These are phyloP conservation scores for Amniculicola lignicola DNA, from an alignment of 495 filamentous ascomycete genomes.

Conservation along the genomic window DNA sequence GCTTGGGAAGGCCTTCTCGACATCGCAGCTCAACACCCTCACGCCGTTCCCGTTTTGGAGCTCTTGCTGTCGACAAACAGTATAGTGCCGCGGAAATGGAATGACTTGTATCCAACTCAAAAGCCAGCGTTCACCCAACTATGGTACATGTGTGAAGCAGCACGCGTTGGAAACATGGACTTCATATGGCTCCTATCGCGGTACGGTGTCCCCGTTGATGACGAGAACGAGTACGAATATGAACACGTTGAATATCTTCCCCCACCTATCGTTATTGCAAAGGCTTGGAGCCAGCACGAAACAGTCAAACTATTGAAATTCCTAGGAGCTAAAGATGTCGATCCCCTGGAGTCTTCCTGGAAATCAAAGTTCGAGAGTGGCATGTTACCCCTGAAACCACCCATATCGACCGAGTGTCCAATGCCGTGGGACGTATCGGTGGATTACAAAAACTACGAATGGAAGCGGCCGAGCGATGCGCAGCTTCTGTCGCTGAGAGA, in stretches of 20 bases:
- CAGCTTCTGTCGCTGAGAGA: too few relatives aligned
- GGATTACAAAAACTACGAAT: too few relatives aligned
- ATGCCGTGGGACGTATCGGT: too few relatives aligned
- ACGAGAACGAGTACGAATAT: neutral
- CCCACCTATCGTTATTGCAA: neutral
- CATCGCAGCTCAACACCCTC: neutral
- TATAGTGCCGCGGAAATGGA: too few relatives aligned
- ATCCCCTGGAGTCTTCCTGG: neutral
- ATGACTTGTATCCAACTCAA: too few relatives aligned
- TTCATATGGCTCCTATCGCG: neutral
- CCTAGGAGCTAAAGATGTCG: neutral
- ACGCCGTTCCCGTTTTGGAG: neutral
- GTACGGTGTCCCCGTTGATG: neutral
- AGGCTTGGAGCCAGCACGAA: neutral
- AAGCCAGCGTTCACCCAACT: too few relatives aligned
- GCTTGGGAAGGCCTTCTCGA: neutral
- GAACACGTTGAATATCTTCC: neutral
- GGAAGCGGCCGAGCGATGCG: too few relatives aligned
- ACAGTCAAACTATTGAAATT: neutral
- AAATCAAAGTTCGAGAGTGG: neutral
- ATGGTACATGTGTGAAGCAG: neutral
- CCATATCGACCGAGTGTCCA: too few relatives aligned
- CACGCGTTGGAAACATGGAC: neutral
- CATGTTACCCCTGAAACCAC: neutral
- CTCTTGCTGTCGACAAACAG: neutral